Conservation (phyloP, 2,329 filamentous ascomycete genomes). For the Ophiocordyceps camponoti-saundersi region DNA sequence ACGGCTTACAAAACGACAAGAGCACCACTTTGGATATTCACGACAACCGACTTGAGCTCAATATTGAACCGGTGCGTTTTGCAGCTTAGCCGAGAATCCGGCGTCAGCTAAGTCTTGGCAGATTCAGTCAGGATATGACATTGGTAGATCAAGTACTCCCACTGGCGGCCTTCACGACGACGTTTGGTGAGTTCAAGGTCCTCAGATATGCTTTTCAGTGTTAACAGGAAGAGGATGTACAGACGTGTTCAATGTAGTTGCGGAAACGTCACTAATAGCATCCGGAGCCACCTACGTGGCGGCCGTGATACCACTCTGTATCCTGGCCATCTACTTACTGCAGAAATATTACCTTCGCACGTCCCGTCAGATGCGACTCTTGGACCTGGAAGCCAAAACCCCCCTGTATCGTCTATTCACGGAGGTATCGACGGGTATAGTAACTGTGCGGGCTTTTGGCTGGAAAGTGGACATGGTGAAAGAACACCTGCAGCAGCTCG, state of each 20-base stretch:
- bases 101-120: neutral
- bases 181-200: neutral
- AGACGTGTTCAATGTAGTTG: neutral
- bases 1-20: neutral
- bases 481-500: neutral
- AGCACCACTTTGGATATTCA: conserved; percentile 1
- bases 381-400: conserved; percentile 35
- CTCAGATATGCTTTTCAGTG: neutral
- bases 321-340: conserved; percentile 20
- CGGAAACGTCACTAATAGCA: neutral
- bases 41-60: conserved; percentile 1
- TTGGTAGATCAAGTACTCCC: conserved; percentile 3
- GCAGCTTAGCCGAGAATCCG: neutral
- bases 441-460: conserved; percentile 3
- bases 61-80: neutral
- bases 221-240: neutral
- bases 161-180: neutral
- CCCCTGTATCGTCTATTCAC: conserved; percentile 11
- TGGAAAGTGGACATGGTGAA: neutral
- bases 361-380: conserved; percentile 34
- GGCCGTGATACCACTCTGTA: conserved; percentile 12
- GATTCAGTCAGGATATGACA: conserved; percentile 5
- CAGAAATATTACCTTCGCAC: conserved; percentile 39
- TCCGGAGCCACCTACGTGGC: neutral
- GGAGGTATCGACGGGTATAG: conserved; percentile 1